Evolutionary conservation across 805 yeast genomes (phyloP), one percentile per base, ranked within the genome.

Genomic region (Candida caryicola): DNA sequence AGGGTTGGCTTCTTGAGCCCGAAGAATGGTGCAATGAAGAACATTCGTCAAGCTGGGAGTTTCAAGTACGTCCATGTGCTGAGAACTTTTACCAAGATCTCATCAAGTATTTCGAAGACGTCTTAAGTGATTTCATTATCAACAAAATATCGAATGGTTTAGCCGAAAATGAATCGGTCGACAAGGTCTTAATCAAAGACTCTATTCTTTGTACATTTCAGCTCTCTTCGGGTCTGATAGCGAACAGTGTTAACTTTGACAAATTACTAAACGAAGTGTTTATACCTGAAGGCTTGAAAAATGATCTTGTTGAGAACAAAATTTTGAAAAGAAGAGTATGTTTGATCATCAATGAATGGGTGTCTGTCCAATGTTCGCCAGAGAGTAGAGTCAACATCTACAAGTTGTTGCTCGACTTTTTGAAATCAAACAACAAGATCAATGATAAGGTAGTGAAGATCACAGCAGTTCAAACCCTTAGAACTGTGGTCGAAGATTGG

Each of bases 21-120:
- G 98, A 89, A 57, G 96, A 88, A 57, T 93, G 95, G 87, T 80
- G 85, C 15, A 80, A 81, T 46, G 95, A 88, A 52, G 95, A 89
- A 48, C 64, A 82, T 40, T 74, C 80, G 35, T 67, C 79, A 4
- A 81, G 83, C 54, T 88, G 86, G 81, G 97, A 90, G 54, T 87
- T 69, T 56, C 90, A 85, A 55, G 73, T 89, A 9, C 70, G 95
- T 40, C 88, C 91, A 3, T 87, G 96, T 61, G 88, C 95, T 0
- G 95, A 87, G 49, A 81, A 81, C 54, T 80, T 88, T 47, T 89
- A 81, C 55, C 85, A 82, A 47, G 93, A 84, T 53, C 62, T 90
- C 45, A 76, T 86, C 27, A 69, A 71, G 33, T 72, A 74, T 43
- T 87, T 82, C 62, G 79, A 80, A 35, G 78, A 73, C 13, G 57